A percentile compares a stretch with the other conserved stretches of the same genome.
Evolutionary conservation across 108 stramenopile species (phyloP).

Genomic region (Nitzschia putrida): DNA sequence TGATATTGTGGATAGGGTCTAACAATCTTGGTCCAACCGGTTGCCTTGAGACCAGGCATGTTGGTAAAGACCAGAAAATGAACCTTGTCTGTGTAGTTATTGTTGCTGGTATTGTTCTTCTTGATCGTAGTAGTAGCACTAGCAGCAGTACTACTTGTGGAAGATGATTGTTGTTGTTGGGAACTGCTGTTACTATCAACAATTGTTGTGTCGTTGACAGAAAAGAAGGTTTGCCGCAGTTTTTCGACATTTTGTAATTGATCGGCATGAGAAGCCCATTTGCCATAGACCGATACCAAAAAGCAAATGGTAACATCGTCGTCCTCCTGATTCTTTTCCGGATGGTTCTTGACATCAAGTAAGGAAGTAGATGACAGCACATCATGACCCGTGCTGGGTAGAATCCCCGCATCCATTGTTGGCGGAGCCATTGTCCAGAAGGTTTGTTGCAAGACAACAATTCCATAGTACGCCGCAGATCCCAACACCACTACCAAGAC

Average conservation of each 20-base stretch:
- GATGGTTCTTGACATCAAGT: too few species aligned
- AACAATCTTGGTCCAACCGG: slow-evolving; percentile 23
- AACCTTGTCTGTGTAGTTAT: background rate
- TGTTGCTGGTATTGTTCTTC: background rate
- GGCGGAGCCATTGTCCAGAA: too few species aligned
- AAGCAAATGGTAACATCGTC: slow-evolving; percentile 14
- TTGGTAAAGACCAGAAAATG: slow-evolving; percentile 35
- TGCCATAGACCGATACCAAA: slow-evolving; percentile 1
- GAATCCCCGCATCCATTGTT: too few species aligned
- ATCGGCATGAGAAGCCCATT: slow-evolving; percentile 14
- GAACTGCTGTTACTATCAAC: background rate
- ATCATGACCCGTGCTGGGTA: too few species aligned
- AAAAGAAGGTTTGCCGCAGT: background rate
- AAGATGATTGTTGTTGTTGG: too few species aligned
- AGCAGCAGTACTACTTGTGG: too few species aligned
- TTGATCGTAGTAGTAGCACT: background rate
- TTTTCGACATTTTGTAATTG: slow-evolving; percentile 10
- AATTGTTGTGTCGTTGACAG: background rate
- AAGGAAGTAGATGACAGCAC: too few species aligned
- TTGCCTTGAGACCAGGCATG: background rate
- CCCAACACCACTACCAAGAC: too few species aligned
- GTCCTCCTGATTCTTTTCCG: too few species aligned
- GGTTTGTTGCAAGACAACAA: too few species aligned
- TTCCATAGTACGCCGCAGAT: too few species aligned
- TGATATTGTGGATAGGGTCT: slow-evolving; percentile 12